phyloP scores from a whole-genome alignment of 2,329 filamentous ascomycete species.

The Hypoxylon sp. region DNA sequence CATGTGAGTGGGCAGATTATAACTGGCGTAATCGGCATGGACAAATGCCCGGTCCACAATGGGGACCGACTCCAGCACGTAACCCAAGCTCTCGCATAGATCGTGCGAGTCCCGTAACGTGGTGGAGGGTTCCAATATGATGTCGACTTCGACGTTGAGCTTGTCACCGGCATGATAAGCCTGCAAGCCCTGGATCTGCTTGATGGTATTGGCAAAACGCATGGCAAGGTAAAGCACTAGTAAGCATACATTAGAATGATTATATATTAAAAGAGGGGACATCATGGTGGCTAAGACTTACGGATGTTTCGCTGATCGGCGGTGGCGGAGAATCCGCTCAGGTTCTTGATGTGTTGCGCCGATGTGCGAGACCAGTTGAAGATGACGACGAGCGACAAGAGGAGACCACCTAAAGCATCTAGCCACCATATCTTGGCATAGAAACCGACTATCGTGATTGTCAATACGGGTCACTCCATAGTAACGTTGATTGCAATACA shows the following conservation, averaged over 20 bases:
- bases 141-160: slow-evolving; percentile 83
- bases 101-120: slow-evolving; percentile 83
- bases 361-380: slow-evolving; percentile 80
- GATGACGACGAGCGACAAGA: slow-evolving; percentile 82
- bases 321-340: slow-evolving; percentile 80
- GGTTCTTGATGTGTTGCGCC: slow-evolving; percentile 78
- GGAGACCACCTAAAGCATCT: slow-evolving; percentile 78
- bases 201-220: slow-evolving; percentile 89
- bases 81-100: slow-evolving; percentile 71
- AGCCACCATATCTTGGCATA: slow-evolving; percentile 85
- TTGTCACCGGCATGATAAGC: slow-evolving; percentile 89
- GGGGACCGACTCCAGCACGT: slow-evolving; percentile 84
- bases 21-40: slow-evolving; percentile 70
- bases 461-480: slow-evolving; percentile 15
- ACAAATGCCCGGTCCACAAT: slow-evolving; percentile 78
- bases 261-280: not conserved
- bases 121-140: slow-evolving; percentile 80
- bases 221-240: slow-evolving; percentile 85
- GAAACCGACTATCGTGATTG: slow-evolving; percentile 66
- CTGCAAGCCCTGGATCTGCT: slow-evolving; percentile 83
- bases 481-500: slow-evolving; percentile 37
- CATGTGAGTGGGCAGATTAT: slow-evolving; percentile 69
- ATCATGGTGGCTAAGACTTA: slow-evolving; percentile 35
- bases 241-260: slow-evolving; percentile 15
- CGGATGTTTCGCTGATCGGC: slow-evolving; percentile 82